Base-by-base conservation (phyloP, 2,329 filamentous ascomycete species). In the Sordariomycetes sp. region DNA sequence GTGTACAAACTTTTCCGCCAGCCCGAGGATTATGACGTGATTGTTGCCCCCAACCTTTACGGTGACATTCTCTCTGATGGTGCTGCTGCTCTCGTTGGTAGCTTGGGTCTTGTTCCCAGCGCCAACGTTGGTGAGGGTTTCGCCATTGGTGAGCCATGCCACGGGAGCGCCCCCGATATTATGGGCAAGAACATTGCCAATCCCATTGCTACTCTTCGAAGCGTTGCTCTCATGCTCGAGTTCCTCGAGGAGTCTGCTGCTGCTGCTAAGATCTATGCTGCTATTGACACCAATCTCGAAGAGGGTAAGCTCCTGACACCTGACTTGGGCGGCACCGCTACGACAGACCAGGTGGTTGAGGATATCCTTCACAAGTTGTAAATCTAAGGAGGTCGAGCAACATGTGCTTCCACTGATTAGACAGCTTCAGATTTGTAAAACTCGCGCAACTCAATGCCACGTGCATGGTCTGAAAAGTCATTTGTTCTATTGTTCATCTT, bases 1-100 rank as follows among this genome's bases (percentile, higher is more conserved):
- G 87, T 96, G 38, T 96, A 96, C 77, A 96, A 96, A 71, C 82
- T 98, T 37, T 96, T 96, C 79, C 86, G 90, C 42, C 86, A 96
- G 63, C 92, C 92, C 28, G 74, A 82, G 52, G 82, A 82, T 53
- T 98, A 96, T 76, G 92, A 98, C 58, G 90, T 96, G 46, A 94
- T 98, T 48, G 92, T 98, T 30, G 92, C 90, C 8, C 92, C 90
- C 34, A 96, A 96, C 66, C 74, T 98, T 41, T 96, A 98, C 64
- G 92, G 92, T 46, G 92, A 98, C 61, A 92, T 98, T 46, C 72
- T 98, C 25, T 94, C 87, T 3, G 92, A 98, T 59, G 90, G 87
- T 45, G 90, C 92, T 33, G 92, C 92, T 18, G 92, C 92, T 3
- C 78, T 96, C 20, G 90, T 96, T 19, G 92, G 90, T 30, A 87